Percentiles rank a stretch among this genome's conserved stretches.
Evolutionary conservation across 192 early-diverging fungal species (phyloP).

Genomic region (Rhizophagus clarus): DNA sequence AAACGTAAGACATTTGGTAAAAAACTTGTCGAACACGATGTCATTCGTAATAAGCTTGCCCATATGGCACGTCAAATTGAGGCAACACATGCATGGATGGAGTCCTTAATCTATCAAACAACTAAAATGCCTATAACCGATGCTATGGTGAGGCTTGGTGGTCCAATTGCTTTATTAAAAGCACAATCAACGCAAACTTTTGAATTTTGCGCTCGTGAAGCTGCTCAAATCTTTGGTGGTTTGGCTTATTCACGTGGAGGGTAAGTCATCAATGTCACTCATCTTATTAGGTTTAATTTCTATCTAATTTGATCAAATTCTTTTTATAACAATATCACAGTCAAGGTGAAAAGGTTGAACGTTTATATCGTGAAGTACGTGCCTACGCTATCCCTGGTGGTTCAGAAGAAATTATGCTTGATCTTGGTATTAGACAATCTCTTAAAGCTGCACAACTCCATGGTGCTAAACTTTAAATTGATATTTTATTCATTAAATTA

Average conservation of each 20-base stretch:
- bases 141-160: constrained; percentile 77
- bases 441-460: constrained; percentile 77
- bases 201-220: constrained; percentile 87
- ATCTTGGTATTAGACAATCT: constrained; percentile 79
- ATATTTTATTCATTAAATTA: too few species aligned
- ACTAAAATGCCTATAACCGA: constrained; percentile 64
- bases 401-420: constrained; percentile 89
- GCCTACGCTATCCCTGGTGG: constrained; percentile 86
- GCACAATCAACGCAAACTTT: constrained; percentile 84
- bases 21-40: constrained; percentile 82
- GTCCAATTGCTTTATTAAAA: constrained; percentile 85
- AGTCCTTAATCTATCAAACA: constrained; percentile 74
- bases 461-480: constrained; percentile 58
- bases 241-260: constrained; percentile 75
- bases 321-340: constrained; percentile 16
- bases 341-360: constrained; percentile 75
- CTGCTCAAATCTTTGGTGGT: constrained; percentile 91
- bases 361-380: constrained; percentile 84
- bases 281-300: not conserved
- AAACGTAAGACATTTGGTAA: constrained; percentile 89
- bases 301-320: not conserved
- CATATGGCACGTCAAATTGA: constrained; percentile 86
- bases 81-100: constrained; percentile 85
- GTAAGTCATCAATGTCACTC: constrained; percentile 21
- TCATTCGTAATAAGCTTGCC: constrained; percentile 77